phyloP scores from a whole-genome alignment of 2,329 filamentous ascomycete species.

The Elsinoe fawcettii region DNA sequence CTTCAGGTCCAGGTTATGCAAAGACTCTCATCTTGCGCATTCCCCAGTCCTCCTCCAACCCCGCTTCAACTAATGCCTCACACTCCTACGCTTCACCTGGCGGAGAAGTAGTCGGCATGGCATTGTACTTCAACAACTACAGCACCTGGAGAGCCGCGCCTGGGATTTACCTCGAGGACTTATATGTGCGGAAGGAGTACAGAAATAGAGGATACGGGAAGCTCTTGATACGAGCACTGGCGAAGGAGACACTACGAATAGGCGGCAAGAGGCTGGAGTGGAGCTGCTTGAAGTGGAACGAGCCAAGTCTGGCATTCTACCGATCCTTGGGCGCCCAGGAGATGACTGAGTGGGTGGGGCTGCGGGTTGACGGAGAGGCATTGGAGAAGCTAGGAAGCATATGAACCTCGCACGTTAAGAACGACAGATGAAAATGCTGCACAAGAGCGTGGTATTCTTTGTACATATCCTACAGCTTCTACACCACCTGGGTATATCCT shows the following conservation, averaged over 20 bases:
- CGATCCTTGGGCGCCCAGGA: slow-evolving; percentile 52
- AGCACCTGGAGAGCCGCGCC: slow-evolving; percentile 83
- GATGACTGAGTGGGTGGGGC: slow-evolving; percentile 65
- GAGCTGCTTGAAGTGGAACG: slow-evolving; percentile 89
- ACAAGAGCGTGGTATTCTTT: slow-evolving; percentile 12
- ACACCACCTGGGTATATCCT: slow-evolving; percentile 4
- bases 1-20: slow-evolving; percentile 52
- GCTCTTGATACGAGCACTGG: slow-evolving; percentile 63
- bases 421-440: not conserved
- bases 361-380: slow-evolving; percentile 63
- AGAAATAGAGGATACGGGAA: slow-evolving; percentile 75
- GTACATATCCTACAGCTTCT: slow-evolving; percentile 13
- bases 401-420: slow-evolving; percentile 22
- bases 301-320: slow-evolving; percentile 84
- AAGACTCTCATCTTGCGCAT: slow-evolving; percentile 61
- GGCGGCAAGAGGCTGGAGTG: slow-evolving; percentile 75
- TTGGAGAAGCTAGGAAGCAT: slow-evolving; percentile 49
- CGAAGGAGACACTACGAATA: slow-evolving; percentile 67
- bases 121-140: slow-evolving; percentile 92
- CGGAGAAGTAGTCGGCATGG: slow-evolving; percentile 60
- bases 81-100: slow-evolving; percentile 25
- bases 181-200: slow-evolving; percentile 68
- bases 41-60: slow-evolving; percentile 29
- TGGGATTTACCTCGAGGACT: slow-evolving; percentile 87
- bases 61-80: slow-evolving; percentile 26